Evolutionary conservation across 1,284 basidiomycete genomes (phyloP), one percentile per base, ranked within the genome.

Genomic region (Fomitopsis pinicola): DNA sequence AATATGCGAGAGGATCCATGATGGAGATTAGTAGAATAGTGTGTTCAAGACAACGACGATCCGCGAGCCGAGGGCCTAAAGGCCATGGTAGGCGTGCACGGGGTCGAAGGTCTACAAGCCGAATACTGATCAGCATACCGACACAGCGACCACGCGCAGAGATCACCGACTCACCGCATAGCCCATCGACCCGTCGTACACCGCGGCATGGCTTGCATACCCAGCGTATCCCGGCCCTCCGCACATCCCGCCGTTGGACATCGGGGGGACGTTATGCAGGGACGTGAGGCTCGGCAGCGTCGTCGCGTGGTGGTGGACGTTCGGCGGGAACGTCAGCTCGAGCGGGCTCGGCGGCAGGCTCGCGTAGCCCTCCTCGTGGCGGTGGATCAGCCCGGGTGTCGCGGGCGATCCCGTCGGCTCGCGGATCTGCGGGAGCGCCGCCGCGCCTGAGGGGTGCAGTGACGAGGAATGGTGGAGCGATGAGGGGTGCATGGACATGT

Each of bases 341-440:
- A 73, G 69, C 58, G 72, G 72, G 56, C 69, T 71, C 44, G 68
- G 71, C 17, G 72, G 72, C 33, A 72, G 66, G 62, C 69, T 71
- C 48, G 66, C 62, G 66, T 72, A 72, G 26, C 69, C 71, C 36
- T 73, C 72, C 53, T 72, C 71, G 63, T 67, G 68, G 42, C 66
- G 67, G 35, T 68, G 69, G 55, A 71, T 66, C 22, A 71, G 69
- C 33, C 65, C 62, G 10, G 68, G 70, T 17, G 66, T 60, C 56
- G 63, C 62, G 61, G 35, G 64, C 54, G 60, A 62, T 36, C 42
- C 28, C 12, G 56, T 42, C 42, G 62, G 52, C 52, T 33, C 52
- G 52, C 52, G 52, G 52, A 54, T 54, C 35, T 52, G 59, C 62
- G 59, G 56, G 59, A 40, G 38, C 8, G 38, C 38, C 38, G 38